A percentile compares a stretch with the other conserved stretches of the same genome.
phyloP scores from a whole-genome alignment of 495 filamentous ascomycete genomes.

The Podospora anserina region DNA sequence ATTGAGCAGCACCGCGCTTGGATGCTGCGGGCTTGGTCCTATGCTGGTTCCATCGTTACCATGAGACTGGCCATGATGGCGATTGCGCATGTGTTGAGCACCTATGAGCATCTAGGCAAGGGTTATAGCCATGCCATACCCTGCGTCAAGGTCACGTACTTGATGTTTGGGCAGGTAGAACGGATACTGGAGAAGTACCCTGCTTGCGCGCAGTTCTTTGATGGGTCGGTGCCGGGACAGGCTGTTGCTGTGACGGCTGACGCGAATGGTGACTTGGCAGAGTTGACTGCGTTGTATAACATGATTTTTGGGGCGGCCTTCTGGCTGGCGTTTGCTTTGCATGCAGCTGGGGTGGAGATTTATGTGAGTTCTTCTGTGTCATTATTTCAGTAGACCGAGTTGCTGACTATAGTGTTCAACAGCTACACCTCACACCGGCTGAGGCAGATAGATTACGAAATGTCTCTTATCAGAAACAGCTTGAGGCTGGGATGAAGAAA shows the following conservation, averaged over 20 bases:
- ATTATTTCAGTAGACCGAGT: background rate
- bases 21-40: constrained; percentile 53
- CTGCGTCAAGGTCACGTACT: constrained; percentile 42
- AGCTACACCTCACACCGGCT: constrained; percentile 48
- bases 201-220: constrained; percentile 33
- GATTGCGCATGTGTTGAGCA: constrained; percentile 29
- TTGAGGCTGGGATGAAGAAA: constrained; percentile 47
- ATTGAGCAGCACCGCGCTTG: constrained; percentile 58
- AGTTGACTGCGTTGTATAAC: constrained; percentile 35
- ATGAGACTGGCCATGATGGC: constrained; percentile 42
- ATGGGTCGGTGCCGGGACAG: constrained; percentile 20
- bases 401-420: background rate
- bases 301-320: constrained; percentile 43
- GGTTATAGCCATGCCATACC: constrained; percentile 35
- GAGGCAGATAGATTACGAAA: constrained; percentile 48
- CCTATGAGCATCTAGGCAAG: background rate
- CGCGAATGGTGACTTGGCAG: constrained; percentile 20
- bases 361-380: constrained; percentile 40
- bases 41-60: constrained; percentile 49
- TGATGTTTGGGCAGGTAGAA: constrained; percentile 12
- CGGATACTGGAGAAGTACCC: constrained; percentile 35
- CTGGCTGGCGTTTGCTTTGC: constrained; percentile 48
- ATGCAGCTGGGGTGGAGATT: constrained; percentile 51
- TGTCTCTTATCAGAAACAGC: constrained; percentile 50
- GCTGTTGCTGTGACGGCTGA: constrained; percentile 31